Conservation (phyloP, 179 eudicot genomes). For the Beta macrorhiza region DNA sequence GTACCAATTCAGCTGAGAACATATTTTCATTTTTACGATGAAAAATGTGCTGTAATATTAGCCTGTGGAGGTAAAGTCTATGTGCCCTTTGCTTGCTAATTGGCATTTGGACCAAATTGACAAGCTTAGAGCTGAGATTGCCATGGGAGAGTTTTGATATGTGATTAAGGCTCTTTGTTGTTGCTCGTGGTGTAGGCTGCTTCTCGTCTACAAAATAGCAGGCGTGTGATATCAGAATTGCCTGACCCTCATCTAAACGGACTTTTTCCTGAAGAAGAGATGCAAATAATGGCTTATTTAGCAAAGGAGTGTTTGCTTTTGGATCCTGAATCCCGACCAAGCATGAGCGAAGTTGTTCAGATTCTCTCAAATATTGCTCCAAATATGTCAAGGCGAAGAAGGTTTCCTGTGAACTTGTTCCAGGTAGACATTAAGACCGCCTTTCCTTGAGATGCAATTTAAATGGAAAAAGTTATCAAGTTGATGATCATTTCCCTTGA, state of each 20-base stretch:
- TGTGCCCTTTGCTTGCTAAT: not conserved
- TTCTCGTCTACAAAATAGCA: constrained; percentile 65
- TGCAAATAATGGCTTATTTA: constrained; percentile 88
- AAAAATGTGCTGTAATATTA: not conserved
- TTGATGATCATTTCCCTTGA: not conserved
- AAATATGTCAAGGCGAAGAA: constrained; percentile 56
- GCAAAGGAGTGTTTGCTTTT: constrained; percentile 90
- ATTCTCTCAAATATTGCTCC: constrained; percentile 79
- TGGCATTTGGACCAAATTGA: constrained; percentile 1
- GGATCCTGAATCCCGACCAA: constrained; percentile 93
- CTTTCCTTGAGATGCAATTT: not conserved
- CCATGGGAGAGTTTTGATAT: not conserved
- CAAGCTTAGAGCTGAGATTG: not conserved
- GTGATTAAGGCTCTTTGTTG: not conserved
- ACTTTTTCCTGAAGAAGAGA: constrained; percentile 66
- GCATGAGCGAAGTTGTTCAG: constrained; percentile 94
- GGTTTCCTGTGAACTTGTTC: constrained; percentile 43
- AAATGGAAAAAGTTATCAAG: not conserved
- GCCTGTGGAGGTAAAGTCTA: not conserved
- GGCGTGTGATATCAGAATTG: constrained; percentile 60
- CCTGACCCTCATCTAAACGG: constrained; percentile 72
- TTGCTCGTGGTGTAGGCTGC: constrained; percentile 56
- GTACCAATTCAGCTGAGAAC: constrained; percentile 3
- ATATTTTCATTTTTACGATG: not conserved
- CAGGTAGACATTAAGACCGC: constrained; percentile 45